Evolutionary conservation across 1,284 basidiomycete genomes (phyloP).

Genomic region (Naganishia sp.): DNA sequence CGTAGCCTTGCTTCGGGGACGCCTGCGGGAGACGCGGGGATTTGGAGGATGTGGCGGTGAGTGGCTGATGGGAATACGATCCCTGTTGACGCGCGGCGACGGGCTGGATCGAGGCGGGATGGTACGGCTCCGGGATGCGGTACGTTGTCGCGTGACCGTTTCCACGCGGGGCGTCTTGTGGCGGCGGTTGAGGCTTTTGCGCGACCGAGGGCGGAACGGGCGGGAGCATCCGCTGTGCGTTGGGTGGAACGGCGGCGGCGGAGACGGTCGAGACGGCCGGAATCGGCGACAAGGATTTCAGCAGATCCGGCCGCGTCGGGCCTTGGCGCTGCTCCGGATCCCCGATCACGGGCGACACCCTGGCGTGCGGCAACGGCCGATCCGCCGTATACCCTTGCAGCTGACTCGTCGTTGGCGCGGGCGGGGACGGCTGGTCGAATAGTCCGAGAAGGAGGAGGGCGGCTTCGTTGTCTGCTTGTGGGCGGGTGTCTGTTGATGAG

Average conservation of each 20-base stretch:
- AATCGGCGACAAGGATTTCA: slow-evolving; percentile 10
- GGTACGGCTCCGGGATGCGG: slow-evolving; percentile 17
- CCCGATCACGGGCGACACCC: no score
- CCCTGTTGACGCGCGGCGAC: slow-evolving; percentile 3
- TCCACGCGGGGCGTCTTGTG: background rate
- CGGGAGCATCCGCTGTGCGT: background rate
- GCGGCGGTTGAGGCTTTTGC: slow-evolving; percentile 4
- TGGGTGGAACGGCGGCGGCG: no score
- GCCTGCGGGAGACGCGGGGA: background rate
- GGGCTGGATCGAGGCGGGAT: background rate
- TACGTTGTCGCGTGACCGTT: background rate
- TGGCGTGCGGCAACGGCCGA: background rate
- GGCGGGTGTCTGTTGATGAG: background rate
- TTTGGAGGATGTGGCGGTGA: slow-evolving; percentile 18
- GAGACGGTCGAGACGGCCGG: background rate
- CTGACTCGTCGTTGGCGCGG: slow-evolving; percentile 1
- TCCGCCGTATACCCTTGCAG: slow-evolving; percentile 20
- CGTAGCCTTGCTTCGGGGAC: slow-evolving; percentile 13
- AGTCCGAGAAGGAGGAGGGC: slow-evolving; percentile 32
- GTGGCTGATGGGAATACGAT: slow-evolving; percentile 25
- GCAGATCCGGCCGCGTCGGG: background rate
- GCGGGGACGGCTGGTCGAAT: slow-evolving; percentile 14
- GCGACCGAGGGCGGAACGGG: slow-evolving; percentile 19
- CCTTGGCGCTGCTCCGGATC: no score
- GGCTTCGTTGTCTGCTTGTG: slow-evolving; percentile 31